These are phyloP conservation scores for Plasmodium reichenowi DNA, from an alignment of 169 alveolate species.

Conservation along the genomic window DNA sequence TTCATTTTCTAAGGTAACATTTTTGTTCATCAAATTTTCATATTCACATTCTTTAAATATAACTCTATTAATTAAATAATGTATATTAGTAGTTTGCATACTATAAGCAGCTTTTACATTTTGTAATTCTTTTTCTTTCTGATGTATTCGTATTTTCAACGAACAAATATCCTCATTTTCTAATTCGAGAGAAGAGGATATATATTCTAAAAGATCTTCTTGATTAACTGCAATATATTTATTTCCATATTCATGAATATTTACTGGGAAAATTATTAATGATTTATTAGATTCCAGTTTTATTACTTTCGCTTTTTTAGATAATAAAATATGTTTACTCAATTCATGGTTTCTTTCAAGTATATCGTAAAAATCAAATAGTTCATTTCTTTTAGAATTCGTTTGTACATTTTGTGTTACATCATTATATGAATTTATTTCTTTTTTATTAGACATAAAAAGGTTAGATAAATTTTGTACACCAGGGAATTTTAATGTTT, in stretches of 20 bases:
- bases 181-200: constrained; percentile 55
- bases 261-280: constrained; percentile 65
- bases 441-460: constrained; percentile 6
- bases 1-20: constrained; percentile 61
- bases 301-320: constrained; percentile 68
- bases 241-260: constrained; percentile 71
- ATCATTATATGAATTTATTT: constrained; percentile 5
- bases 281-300: constrained; percentile 70
- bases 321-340: constrained; percentile 47
- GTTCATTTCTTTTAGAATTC: constrained; percentile 26
- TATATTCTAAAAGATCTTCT: constrained; percentile 63
- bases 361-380: constrained; percentile 38
- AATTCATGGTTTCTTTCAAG: constrained; percentile 37
- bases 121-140: constrained; percentile 71
- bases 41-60: constrained; percentile 75
- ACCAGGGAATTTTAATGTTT: neutral
- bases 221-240: constrained; percentile 73
- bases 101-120: constrained; percentile 72
- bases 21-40: constrained; percentile 68
- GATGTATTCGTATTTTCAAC: constrained; percentile 50
- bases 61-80: constrained; percentile 63
- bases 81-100: constrained; percentile 76
- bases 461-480: neutral
- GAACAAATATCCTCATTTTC: constrained; percentile 54
- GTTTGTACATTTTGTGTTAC: neutral